Evolutionary conservation across 2,329 filamentous ascomycete genomes (phyloP).

Genomic region (Alternaria gansuensis): DNA sequence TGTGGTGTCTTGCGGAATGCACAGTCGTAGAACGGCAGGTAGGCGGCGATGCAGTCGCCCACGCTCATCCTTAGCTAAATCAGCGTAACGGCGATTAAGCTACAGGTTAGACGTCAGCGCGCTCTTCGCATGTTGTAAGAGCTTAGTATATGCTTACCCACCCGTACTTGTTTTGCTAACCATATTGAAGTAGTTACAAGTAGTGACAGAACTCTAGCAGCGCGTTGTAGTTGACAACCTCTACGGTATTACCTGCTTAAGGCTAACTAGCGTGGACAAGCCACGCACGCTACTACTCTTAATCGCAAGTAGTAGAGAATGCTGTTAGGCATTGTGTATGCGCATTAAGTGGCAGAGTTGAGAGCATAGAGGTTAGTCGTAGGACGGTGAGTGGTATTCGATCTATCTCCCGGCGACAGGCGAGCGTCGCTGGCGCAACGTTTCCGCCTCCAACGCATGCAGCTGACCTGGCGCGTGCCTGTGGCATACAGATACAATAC

Average conservation of each 20-base stretch:
- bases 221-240: slow-evolving; percentile 15
- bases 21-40: slow-evolving; percentile 12
- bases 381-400: too few relatives aligned
- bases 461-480: too few relatives aligned
- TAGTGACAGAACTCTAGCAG: slow-evolving; percentile 21
- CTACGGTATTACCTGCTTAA: slow-evolving; percentile 26
- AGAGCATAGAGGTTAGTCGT: not conserved
- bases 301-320: slow-evolving; percentile 19
- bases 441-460: too few relatives aligned
- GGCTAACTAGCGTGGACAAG: slow-evolving; percentile 21
- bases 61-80: slow-evolving; percentile 21
- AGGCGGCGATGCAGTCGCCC: slow-evolving; percentile 12
- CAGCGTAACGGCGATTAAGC: slow-evolving; percentile 23
- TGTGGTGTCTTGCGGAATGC: slow-evolving; percentile 25
- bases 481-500: slow-evolving; percentile 12
- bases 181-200: slow-evolving; percentile 24
- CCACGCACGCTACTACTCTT: slow-evolving; percentile 22
- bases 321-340: not conserved
- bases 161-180: slow-evolving; percentile 15
- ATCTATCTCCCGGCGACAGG: too few relatives aligned
- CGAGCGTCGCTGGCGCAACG: too few relatives aligned
- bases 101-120: not conserved
- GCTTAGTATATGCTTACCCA: slow-evolving; percentile 1
- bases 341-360: not conserved
- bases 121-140: not conserved